phyloP scores from a whole-genome alignment of 2,329 filamentous ascomycete genomes.

The Clarireedia hainanense region DNA sequence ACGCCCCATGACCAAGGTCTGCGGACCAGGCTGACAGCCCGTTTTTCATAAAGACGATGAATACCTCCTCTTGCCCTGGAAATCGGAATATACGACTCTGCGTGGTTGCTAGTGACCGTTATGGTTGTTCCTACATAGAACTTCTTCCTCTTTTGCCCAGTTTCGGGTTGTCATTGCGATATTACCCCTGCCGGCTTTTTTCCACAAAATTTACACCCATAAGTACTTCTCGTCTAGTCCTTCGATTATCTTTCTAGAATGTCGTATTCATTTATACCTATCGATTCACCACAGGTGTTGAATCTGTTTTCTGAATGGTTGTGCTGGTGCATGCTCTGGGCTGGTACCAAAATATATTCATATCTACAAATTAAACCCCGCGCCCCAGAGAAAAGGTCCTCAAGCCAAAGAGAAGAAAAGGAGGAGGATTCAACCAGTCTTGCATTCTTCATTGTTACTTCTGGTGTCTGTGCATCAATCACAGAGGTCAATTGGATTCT shows the following conservation, averaged over 20 bases:
- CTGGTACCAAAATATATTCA: constrained; percentile 5
- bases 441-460: constrained; percentile 5
- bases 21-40: neutral
- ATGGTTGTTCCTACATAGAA: neutral
- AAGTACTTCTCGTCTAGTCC: neutral
- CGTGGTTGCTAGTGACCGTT: neutral
- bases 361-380: neutral
- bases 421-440: constrained; percentile 4
- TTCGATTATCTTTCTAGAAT: constrained; percentile 4
- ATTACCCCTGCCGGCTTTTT: neutral
- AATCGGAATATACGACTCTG: constrained; percentile 1
- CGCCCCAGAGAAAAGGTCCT: neutral
- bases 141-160: neutral
- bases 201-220: neutral
- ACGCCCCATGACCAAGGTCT: neutral
- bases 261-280: neutral
- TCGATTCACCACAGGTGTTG: neutral
- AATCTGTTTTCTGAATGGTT: constrained; percentile 5
- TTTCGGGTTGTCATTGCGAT: no score
- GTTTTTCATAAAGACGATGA: neutral
- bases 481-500: constrained; percentile 6
- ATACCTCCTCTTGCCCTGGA: neutral
- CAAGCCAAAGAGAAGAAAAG: neutral
- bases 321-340: constrained; percentile 6
- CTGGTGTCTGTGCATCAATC: constrained; percentile 5